phyloP scores from a whole-genome alignment of 345 rosid species.

The Salix arbutifolia region DNA sequence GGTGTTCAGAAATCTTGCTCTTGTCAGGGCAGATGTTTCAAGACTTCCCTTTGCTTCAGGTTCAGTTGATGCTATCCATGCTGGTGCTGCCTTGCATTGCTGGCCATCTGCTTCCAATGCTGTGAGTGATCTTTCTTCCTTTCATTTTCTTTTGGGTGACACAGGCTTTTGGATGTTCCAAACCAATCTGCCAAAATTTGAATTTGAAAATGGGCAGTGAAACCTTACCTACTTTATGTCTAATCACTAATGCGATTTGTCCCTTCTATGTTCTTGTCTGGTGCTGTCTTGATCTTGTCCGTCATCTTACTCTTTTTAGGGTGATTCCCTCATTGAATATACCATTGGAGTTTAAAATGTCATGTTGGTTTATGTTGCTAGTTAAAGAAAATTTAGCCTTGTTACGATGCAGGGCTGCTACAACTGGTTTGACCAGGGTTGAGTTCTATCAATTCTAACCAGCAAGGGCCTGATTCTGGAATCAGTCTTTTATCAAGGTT shows the following conservation, averaged over 20 bases:
- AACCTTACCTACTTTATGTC: background rate
- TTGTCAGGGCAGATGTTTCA: constrained; percentile 88
- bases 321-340: background rate
- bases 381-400: background rate
- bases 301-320: background rate
- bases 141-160: background rate
- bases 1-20: constrained; percentile 64
- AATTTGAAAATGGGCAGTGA: background rate
- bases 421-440: background rate
- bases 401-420: background rate
- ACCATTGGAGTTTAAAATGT: background rate
- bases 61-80: constrained; percentile 88
- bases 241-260: background rate
- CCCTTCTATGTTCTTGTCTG: background rate
- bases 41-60: constrained; percentile 82
- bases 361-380: background rate
- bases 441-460: background rate
- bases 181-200: background rate
- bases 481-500: background rate
- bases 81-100: constrained; percentile 92
- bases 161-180: background rate
- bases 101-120: constrained; percentile 98
- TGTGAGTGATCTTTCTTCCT: constrained; percentile 37
- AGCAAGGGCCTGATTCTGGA: no score
- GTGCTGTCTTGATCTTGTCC: background rate